These are phyloP conservation scores for Verticillium isaacii DNA, from an alignment of 2,329 filamentous ascomycete species.

Conservation along the genomic window DNA sequence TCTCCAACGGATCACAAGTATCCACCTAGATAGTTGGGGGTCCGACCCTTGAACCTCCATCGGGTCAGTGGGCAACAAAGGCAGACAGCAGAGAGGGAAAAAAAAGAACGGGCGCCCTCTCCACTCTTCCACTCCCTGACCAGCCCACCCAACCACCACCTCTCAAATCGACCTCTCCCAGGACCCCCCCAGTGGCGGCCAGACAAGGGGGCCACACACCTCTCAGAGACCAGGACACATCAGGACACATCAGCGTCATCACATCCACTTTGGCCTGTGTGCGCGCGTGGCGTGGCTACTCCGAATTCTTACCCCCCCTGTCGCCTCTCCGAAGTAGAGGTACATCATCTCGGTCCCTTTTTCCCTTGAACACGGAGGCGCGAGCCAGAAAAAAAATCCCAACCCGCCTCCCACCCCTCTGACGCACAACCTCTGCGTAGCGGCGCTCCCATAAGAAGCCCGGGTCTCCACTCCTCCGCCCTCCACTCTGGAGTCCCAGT, in stretches of 20 bases:
- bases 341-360: not conserved
- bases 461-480: slow-evolving; percentile 3
- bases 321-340: not conserved
- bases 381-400: not conserved
- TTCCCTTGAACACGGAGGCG: not conserved
- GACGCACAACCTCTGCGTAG: not conserved
- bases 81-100: not conserved
- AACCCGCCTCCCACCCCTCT: not conserved
- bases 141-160: not conserved
- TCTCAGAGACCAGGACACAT: not conserved
- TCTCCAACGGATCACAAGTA: not conserved
- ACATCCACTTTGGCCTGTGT: not conserved
- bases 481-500: not conserved
- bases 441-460: not conserved
- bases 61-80: not conserved
- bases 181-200: not conserved
- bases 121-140: not conserved
- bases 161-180: not conserved
- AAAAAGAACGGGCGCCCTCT: not conserved
- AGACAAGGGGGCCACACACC: not conserved
- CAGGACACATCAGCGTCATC: not conserved
- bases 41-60: not conserved
- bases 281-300: not conserved
- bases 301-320: not conserved
- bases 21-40: not conserved